Evolutionary conservation across 805 yeast species (phyloP), one percentile per base, ranked within the genome.

Genomic region (Kuraishia borneana): DNA sequence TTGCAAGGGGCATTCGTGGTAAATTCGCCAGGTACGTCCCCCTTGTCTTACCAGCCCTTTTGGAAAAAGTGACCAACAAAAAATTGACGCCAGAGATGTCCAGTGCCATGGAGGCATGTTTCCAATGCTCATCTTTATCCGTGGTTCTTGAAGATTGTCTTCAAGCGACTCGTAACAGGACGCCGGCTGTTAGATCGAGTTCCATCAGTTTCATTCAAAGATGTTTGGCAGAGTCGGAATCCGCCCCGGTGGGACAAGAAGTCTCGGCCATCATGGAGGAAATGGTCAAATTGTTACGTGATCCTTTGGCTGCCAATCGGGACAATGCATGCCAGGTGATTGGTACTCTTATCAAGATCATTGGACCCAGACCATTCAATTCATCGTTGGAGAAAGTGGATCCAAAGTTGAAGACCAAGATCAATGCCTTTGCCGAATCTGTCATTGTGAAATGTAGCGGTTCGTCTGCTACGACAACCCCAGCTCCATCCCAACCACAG

Each of bases 11-110:
- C 1, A 60, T 92, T 31, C 64, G 76, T 36, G 43, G 52, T 2
- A 61, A 59, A 4, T 84, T 83, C 47, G 65, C 60, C 17, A 68
- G 61, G 39, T 80, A 81, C 51, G 68, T 62, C 30, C 38, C 61
- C 1, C 45, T 65, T 1, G 67, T 83, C 2, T 59, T 84, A 18
- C 54, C 58, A 2, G 77, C 92, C 0, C 54, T 83, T 37, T 55
- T 92, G 29, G 96, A 85, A 43, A 68, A 96, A 45, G 72, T 83
- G 10, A 88, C 85, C 49, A 98, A 92, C 52, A 87, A 83, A 61
- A 89, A 89, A 48, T 92, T 85, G 0, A 61, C 81, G 2, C 87
- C 78, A 18, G 80, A 92, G 0, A 60, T 89, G n/a, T 61, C 65
- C 14, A 56, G 53, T 18, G 78, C 89, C 1, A 60, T 88, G 34